Percentiles rank a stretch among this genome's conserved stretches.
Conservation (phyloP, 371 early-diverging fungal genomes). For the Dinochytrium kinnereticum region DNA sequence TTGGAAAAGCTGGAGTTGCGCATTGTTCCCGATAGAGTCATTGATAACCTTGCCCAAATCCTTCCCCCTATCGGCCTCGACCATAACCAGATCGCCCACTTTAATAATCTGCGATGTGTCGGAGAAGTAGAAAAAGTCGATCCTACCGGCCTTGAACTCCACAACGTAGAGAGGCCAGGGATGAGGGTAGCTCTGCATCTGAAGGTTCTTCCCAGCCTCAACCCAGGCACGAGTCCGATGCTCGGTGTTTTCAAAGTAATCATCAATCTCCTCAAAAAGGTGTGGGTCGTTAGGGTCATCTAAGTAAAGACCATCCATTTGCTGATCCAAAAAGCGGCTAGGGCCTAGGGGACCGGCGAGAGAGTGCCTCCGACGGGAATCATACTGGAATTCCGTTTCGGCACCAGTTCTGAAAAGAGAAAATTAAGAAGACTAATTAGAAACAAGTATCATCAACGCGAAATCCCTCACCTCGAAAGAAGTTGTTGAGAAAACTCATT, state of each 20-base stretch:
- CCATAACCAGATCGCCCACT: conserved; percentile 83
- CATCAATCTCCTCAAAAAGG: conserved; percentile 55
- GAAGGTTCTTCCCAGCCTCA: conserved; percentile 62
- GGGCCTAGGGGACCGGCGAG: conserved; percentile 48
- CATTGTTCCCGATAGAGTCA: conserved; percentile 57
- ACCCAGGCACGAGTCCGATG: conserved; percentile 58
- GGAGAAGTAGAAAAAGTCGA: conserved; percentile 74
- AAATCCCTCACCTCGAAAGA: conserved; percentile 31
- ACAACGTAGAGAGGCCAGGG: conserved; percentile 73
- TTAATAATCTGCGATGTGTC: conserved; percentile 59
- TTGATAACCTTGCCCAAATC: conserved; percentile 88
- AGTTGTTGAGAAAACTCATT: conserved; percentile 43
- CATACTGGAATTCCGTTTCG: conserved; percentile 31
- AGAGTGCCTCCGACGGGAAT: conserved; percentile 55
- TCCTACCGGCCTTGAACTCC: conserved; percentile 89
- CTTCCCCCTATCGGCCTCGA: conserved; percentile 95
- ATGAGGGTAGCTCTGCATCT: conserved; percentile 33
- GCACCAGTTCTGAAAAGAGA: background rate
- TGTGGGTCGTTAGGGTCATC: conserved; percentile 34
- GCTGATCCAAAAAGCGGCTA: conserved; percentile 34
- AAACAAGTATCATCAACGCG: conserved; percentile 16
- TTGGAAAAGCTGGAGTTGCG: conserved; percentile 64
- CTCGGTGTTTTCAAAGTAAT: conserved; percentile 65
- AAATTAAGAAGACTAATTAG: background rate
- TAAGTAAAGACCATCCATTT: conserved; percentile 35